A percentile compares a stretch with the other conserved stretches of the same genome.
These are phyloP conservation scores for Bipolaris sorokiniana DNA, from an alignment of 2,329 filamentous ascomycete genomes.

Conservation along the genomic window DNA sequence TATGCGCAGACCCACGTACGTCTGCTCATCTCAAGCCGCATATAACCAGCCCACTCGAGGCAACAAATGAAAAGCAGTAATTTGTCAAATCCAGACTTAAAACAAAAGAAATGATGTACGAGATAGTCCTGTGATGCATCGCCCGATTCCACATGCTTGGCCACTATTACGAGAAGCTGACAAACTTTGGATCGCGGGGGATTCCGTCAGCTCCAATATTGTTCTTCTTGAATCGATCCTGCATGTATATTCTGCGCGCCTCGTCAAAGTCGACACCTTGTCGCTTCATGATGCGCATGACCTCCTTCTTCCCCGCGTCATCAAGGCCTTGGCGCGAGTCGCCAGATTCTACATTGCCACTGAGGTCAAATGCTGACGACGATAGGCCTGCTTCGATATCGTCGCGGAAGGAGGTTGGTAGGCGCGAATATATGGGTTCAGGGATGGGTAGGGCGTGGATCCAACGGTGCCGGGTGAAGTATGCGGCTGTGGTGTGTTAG, in stretches of 20 bases:
- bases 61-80: constrained; percentile 17
- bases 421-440: constrained; percentile 73
- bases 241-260: constrained; percentile 83
- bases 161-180: constrained; percentile 73
- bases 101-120: constrained; percentile 15
- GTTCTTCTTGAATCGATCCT: constrained; percentile 83
- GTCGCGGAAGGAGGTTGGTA: constrained; percentile 77
- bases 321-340: constrained; percentile 84
- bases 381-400: constrained; percentile 90
- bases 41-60: constrained; percentile 6
- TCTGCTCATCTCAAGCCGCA: constrained; percentile 6
- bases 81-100: constrained; percentile 1
- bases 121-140: constrained; percentile 2
- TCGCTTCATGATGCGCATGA: constrained; percentile 89
- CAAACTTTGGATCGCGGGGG: constrained; percentile 92
- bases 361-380: constrained; percentile 81
- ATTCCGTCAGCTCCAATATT: constrained; percentile 87
- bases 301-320: constrained; percentile 77
- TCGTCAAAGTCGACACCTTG: constrained; percentile 86
- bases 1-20: constrained; percentile 5
- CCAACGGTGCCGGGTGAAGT: constrained; percentile 82
- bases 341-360: constrained; percentile 76
- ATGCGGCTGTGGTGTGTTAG: constrained; percentile 63
- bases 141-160: neutral
- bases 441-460: constrained; percentile 68